phyloP scores from a whole-genome alignment of 2,329 filamentous ascomycete genomes.

The Pseudocercospora macadamiae region DNA sequence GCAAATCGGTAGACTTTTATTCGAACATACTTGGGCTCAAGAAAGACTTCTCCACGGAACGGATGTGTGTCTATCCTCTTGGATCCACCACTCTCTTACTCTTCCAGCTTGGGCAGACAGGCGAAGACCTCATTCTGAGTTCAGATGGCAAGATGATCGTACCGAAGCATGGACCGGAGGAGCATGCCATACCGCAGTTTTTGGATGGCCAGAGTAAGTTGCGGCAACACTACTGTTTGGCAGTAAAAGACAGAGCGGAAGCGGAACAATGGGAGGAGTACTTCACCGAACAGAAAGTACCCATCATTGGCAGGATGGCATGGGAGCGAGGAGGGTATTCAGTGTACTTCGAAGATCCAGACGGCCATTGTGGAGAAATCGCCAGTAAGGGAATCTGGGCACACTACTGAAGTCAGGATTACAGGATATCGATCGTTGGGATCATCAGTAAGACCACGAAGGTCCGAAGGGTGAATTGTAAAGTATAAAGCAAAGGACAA shows the following conservation, averaged over 20 bases:
- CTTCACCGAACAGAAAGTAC: conserved; percentile 1
- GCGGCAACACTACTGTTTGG: conserved; percentile 19
- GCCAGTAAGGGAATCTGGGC: conserved; percentile 21
- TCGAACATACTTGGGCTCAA: conserved; percentile 13
- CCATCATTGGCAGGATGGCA: conserved; percentile 15
- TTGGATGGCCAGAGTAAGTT: conserved; percentile 7
- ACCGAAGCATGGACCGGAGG: conserved; percentile 15
- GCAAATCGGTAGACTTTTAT: conserved; percentile 13
- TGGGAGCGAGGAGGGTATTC: conserved; percentile 21
- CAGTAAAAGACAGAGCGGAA: conserved; percentile 13
- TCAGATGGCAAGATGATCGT: conserved; percentile 10
- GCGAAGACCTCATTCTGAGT: conserved; percentile 9
- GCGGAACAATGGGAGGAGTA: conserved; percentile 16
- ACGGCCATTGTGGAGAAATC: conserved; percentile 21
- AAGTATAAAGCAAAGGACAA: too few species aligned
- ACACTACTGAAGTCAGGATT: conserved; percentile 16
- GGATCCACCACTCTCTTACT: conserved; percentile 17
- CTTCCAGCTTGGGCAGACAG: conserved; percentile 16
- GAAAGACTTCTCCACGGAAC: conserved; percentile 13
- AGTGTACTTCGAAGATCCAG: conserved; percentile 22
- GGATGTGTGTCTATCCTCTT: conserved; percentile 16
- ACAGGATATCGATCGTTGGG: too few species aligned
- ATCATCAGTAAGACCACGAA: too few species aligned
- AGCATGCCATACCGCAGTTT: conserved; percentile 2
- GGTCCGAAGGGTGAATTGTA: too few species aligned